Base-by-base conservation (phyloP, 1,284 basidiomycete species). In the Rhodofomes roseus region DNA sequence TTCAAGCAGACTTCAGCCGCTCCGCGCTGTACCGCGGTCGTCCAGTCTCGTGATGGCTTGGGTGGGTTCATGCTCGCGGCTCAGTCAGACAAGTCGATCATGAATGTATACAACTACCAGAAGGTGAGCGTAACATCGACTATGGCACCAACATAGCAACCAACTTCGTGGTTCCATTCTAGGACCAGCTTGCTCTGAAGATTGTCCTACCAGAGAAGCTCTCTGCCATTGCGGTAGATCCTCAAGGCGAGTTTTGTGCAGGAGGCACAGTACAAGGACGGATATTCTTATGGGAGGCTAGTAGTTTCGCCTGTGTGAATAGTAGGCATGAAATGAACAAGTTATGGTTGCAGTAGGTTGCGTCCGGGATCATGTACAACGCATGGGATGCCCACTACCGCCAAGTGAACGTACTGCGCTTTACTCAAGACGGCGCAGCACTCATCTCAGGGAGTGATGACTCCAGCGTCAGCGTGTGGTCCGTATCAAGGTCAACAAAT, bases 321-420 rank as follows among this genome's bases (percentile, higher is more conserved):
- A 44, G 34, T 44, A 53, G 31, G 51, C 58, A 54, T 62, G 55
- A 69, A 64, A 66, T 62, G 48, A 20, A 52, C 48, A 36, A 64
- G 63, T 4, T 34, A 5, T 34, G 31, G 31, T 55, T 68, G 62
- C 63, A 71, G 69, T 75, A 97, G 93, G 81, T 95, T 66, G 81
- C 90, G 1, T 96, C 95, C 3, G 96, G 96, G 7, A 87, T 93
- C 44, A 79, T 99, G 50, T 90, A 91, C 74, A 86, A 91, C 61
- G 87, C 91, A 0, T 95, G 95, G 84, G 96, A 97, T 65, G 96
- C 95, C 8, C 96, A 98, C 74, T 99, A 98, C 75, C 92, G 96
- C 54, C 82, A 89, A 67, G 81, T 98, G 46, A 91, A 86, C 59
- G 87, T 91, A 3, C 76, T 98, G 2, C 83, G 82, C 41, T 98